Conservation (phyloP, 2,329 filamentous ascomycete species). For the Penicillium sp. region DNA sequence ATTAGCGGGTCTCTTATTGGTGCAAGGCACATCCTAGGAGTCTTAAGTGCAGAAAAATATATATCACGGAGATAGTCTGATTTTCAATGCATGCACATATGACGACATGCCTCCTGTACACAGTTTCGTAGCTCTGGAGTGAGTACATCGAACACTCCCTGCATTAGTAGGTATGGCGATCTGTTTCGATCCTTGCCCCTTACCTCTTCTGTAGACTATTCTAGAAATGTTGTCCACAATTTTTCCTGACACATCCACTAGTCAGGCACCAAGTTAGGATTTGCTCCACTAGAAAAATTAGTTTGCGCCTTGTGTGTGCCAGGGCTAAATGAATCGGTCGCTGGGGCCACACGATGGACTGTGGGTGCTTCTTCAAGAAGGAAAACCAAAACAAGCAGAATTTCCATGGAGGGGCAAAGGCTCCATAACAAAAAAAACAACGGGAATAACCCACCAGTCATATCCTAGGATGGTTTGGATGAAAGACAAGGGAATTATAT, state of each 20-base stretch:
- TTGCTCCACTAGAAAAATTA: constrained; percentile 12
- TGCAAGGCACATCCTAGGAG: neutral
- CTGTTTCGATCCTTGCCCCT: neutral
- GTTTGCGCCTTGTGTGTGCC: constrained; percentile 21
- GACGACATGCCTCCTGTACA: neutral
- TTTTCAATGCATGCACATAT: neutral
- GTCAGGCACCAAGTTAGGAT: constrained; percentile 1
- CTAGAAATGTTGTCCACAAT: constrained; percentile 3
- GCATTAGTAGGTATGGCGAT: neutral
- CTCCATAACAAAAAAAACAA: neutral
- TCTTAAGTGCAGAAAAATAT: neutral
- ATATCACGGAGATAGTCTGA: neutral
- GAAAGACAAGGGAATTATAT: neutral
- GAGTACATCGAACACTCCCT: neutral
- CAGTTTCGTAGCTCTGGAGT: neutral
- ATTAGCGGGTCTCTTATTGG: neutral
- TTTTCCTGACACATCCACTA: constrained; percentile 4
- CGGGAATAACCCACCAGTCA: neutral
- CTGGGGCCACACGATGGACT: constrained; percentile 30
- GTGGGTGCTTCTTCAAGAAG: constrained; percentile 28
- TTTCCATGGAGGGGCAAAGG: constrained; percentile 13
- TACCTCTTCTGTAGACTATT: neutral
- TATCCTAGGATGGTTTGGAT: neutral
- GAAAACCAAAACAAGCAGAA: constrained; percentile 40
- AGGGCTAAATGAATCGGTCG: constrained; percentile 30